These are phyloP conservation scores for Botrytis paeoniae DNA, from an alignment of 2,329 filamentous ascomycete genomes.

Conservation along the genomic window DNA sequence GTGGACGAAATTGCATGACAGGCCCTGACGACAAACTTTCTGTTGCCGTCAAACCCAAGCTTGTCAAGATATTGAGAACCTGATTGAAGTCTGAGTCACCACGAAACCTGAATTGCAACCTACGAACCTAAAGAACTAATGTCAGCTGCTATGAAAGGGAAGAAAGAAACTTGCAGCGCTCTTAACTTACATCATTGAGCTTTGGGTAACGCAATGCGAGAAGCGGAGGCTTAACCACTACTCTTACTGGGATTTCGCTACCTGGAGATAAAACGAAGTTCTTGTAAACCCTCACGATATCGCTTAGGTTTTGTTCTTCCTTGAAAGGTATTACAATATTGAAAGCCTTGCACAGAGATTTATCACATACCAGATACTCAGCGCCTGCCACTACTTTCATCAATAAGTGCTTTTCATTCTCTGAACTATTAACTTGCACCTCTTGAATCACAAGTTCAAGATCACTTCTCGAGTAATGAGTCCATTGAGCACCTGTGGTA, in stretches of 20 bases:
- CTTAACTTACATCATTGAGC: constrained; percentile 29
- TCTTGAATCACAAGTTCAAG: constrained; percentile 33
- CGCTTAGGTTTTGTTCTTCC: constrained; percentile 36
- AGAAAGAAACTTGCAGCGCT: not conserved
- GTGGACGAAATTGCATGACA: constrained; percentile 4
- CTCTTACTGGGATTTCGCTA: constrained; percentile 35
- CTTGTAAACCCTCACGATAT: constrained; percentile 27
- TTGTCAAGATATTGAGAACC: constrained; percentile 32
- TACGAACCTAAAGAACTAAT: constrained; percentile 39
- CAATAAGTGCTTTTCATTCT: constrained; percentile 26
- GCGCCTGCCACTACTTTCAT: constrained; percentile 43
- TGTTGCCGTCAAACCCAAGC: constrained; percentile 38
- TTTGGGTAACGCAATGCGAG: constrained; percentile 40
- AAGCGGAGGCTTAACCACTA: constrained; percentile 36
- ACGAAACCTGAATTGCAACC: constrained; percentile 45
- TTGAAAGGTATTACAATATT: constrained; percentile 21
- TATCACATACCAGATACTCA: constrained; percentile 42
- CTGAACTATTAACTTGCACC: constrained; percentile 25
- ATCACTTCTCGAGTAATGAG: constrained; percentile 32
- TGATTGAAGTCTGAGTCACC: constrained; percentile 39
- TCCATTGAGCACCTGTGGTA: constrained; percentile 30
- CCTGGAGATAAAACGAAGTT: constrained; percentile 25
- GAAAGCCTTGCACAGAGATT: not conserved
- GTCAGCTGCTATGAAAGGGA: not conserved
- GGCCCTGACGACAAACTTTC: constrained; percentile 20